Evolutionary conservation across 129 eudicot genomes (phyloP).

Genomic region (Glebionis coronaria): DNA sequence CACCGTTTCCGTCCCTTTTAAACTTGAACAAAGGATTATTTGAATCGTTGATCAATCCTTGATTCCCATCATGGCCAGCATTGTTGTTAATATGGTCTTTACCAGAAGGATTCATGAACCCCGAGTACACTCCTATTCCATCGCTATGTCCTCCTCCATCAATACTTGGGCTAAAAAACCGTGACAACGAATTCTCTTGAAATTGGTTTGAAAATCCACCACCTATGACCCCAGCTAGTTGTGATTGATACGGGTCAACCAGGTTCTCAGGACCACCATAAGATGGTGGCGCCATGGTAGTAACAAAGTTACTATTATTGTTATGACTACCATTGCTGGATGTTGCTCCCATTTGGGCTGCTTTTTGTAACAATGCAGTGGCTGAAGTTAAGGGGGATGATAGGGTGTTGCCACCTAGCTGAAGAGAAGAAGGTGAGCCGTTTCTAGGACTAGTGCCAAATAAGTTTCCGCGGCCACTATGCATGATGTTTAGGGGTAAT

Average conservation of each 20-base stretch:
- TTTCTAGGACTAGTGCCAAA: slow-evolving; percentile 26
- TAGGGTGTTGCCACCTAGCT: slow-evolving; percentile 28
- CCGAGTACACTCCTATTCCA: slow-evolving; percentile 24
- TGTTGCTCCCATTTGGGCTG: slow-evolving; percentile 47
- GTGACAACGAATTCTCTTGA: slow-evolving; percentile 30
- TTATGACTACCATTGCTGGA: slow-evolving; percentile 26
- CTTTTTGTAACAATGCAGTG: slow-evolving; percentile 42
- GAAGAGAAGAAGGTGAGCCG: slow-evolving; percentile 27
- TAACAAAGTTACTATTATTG: slow-evolving; percentile 15
- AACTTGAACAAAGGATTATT: slow-evolving; percentile 23
- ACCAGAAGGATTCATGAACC: slow-evolving; percentile 23
- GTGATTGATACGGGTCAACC: slow-evolving; percentile 30
- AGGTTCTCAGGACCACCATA: slow-evolving; percentile 22
- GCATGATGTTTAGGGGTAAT: slow-evolving; percentile 34
- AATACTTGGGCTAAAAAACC: slow-evolving; percentile 25
- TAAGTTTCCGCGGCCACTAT: slow-evolving; percentile 26
- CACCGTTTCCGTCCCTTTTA: slow-evolving; percentile 30
- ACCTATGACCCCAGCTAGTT: slow-evolving; percentile 23
- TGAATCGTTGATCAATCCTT: slow-evolving; percentile 15
- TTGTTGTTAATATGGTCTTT: slow-evolving; percentile 22
- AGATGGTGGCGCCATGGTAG: slow-evolving; percentile 37
- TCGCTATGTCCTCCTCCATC: slow-evolving; percentile 23
- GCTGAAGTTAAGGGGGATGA: slow-evolving; percentile 38
- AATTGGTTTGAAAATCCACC: slow-evolving; percentile 35
- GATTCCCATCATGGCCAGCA: slow-evolving; percentile 12